Base-by-base conservation (phyloP, 1,284 basidiomycete genomes). In the Marasmius oreades region DNA sequence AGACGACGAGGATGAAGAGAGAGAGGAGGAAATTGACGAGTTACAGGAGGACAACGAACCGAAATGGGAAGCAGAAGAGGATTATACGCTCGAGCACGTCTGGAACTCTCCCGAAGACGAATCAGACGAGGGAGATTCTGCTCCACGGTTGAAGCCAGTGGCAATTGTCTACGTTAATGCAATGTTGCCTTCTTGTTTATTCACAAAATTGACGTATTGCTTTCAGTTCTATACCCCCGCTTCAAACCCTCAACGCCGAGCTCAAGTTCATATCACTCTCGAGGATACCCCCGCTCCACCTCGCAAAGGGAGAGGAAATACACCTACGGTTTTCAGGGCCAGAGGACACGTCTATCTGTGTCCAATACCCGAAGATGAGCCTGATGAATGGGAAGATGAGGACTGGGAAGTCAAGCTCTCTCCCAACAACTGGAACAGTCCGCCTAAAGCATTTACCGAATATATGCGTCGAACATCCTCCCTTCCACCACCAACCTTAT, bases 11-110 rank as follows among this genome's bases (percentile, higher is more conserved):
- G 65, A 66, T 12, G 61, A 61, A 2, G 59, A 58, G 7, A 53
- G 45, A 6, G 60, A 60, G 22, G 69, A 66, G 24, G 66, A 68
- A 3, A 62, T 55, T 39, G 64, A 65, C 26, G 64, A 58, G 69
- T 69, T 16, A 66, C 67, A 69, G 12, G 64, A 69, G 18, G 65
- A 66, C 0, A 67, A 69, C 5, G 70, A 66, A 12, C 84, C 82
- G 78, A 75, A 72, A 44, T 87, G 85, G 85, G 77, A 82, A 56
- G 77, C 80, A 1, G 86, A 88, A 64, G 84, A 86, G 62, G 85
- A 86, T 58, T 77, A 79, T 52, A 79, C 77, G 0, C 64, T 88
- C 14, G 73, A 65, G 4, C 78, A 82, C 62, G 78, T 79, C 2
- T 88, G 84, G 84, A 46, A 53, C 16, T 74, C 78, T 0, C 71